These are phyloP conservation scores for Xylariaceae sp. DNA, from an alignment of 2,329 filamentous ascomycete species.

Conservation along the genomic window DNA sequence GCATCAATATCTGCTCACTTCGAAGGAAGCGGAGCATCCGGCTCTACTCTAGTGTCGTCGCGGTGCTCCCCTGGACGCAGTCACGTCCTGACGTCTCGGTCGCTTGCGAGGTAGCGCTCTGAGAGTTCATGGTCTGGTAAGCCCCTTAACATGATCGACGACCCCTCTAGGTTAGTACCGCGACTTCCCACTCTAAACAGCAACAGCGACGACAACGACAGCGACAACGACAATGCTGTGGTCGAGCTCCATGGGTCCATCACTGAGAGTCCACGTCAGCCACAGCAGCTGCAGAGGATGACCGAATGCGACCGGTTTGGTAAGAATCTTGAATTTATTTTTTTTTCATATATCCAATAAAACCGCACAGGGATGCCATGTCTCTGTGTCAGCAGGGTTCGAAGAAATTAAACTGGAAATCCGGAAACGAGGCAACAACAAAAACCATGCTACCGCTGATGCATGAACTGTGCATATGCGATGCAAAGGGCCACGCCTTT, in stretches of 20 bases:
- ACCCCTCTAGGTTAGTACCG: no score
- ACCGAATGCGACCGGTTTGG: no score
- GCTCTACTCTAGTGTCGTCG: neutral
- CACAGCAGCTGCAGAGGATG: no score
- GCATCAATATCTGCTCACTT: neutral
- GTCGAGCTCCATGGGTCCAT: no score
- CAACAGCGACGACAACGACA: no score
- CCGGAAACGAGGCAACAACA: conserved; percentile 6
- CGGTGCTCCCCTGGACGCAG: neutral
- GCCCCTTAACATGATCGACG: no score
- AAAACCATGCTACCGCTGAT: conserved; percentile 11
- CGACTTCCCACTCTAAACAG: no score
- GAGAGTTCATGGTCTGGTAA: no score
- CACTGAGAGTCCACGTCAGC: no score
- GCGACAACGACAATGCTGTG: no score
- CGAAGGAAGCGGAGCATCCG: neutral
- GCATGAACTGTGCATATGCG: conserved; percentile 12
- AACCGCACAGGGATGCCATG: neutral
- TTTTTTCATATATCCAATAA: neutral
- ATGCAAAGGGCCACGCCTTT: conserved; percentile 13
- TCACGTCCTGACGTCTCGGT: neutral
- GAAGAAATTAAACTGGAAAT: neutral
- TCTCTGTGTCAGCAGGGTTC: neutral
- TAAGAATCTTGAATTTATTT: neutral
- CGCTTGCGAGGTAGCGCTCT: neutral